Conservation (phyloP, 176 grass and related monocot species). For the Metroxylon sagu region DNA sequence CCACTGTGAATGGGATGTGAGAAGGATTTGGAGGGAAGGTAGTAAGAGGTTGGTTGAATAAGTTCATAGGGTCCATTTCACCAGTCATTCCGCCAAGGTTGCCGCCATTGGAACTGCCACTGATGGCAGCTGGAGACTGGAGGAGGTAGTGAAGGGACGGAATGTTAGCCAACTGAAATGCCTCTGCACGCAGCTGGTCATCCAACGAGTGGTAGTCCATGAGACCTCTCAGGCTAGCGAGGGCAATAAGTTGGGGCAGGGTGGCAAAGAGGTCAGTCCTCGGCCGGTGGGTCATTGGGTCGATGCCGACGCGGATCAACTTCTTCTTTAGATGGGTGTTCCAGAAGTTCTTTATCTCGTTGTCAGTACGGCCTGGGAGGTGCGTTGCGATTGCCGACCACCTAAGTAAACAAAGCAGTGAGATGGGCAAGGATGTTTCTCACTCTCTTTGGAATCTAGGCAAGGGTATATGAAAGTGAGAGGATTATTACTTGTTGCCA, state of each 20-base stretch:
- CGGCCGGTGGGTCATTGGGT: slow-evolving; percentile 9
- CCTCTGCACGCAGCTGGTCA: slow-evolving; percentile 4
- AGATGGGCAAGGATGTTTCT: too few relatives aligned
- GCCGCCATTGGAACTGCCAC: not conserved
- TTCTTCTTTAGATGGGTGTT: slow-evolving; percentile 15
- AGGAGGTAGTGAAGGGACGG: slow-evolving; percentile 25
- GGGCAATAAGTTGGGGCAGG: slow-evolving; percentile 1
- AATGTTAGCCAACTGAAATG: slow-evolving; percentile 1
- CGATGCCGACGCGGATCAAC: slow-evolving; percentile 4
- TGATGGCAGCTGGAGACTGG: not conserved
- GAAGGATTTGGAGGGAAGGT: not conserved
- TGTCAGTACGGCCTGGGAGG: slow-evolving; percentile 6
- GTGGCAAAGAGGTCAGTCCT: slow-evolving; percentile 2
- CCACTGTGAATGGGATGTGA: not conserved
- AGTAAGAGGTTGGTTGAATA: not conserved
- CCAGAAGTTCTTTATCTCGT: slow-evolving; percentile 20
- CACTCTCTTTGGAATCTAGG: too few relatives aligned
- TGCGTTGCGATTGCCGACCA: slow-evolving; percentile 12
- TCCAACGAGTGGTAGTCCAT: not conserved
- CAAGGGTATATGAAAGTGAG: not conserved
- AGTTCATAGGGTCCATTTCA: not conserved
- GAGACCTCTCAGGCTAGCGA: not conserved
- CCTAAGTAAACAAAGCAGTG: not conserved
- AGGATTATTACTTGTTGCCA: slow-evolving; percentile 10
- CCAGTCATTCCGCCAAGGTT: not conserved